Base-by-base conservation (phyloP, 2,329 filamentous ascomycete species). In the Basipetospora chlamydospora region DNA sequence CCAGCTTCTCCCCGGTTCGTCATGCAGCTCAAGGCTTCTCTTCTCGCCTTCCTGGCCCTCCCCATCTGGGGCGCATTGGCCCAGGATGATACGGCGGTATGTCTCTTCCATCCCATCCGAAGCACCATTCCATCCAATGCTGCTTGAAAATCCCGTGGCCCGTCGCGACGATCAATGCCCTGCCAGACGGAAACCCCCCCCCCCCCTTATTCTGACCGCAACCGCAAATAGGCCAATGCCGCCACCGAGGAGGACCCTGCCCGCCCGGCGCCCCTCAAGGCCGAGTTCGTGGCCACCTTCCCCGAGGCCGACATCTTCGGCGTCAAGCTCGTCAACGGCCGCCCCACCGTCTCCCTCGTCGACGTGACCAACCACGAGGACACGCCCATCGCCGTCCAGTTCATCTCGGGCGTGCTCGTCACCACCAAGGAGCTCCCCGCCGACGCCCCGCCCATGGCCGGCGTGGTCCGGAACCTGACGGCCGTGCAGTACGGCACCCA, bases 281-380 rank as follows among this genome's bases (percentile, higher is more conserved):
- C 81, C 56, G 71, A 77, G 38, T 60, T 79, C 48, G 67, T 69
- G 46, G 70, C 78, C 41, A 66, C 65, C 56, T 72, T 76, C 64
- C 61, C 73, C 60, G 65, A 79, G 53, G 56, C 77, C 64, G 84
- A 92, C 64, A 78, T 93, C 59, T 90, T 95, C 49, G 90, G 88
- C 50, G 77, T 96, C 49, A 94, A 93, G 73, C 77, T 96, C 47
- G 73, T 96, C 66, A 98, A 98, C 56, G 85, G 86, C 52, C 78
- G 80, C 46, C 75, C 85, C 28, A 94, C 86, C 44, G 76, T 82
- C 57, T 80, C 86, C 25, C 61, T 92, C 37, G 64, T 98, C 49
- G 77, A 85, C 50, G 68, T 98, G 55, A 73, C 68, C 56, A 98
- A 98, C 67, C 67, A 83, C 43, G 90, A 98, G 61, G 67, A 73